Conservation (phyloP, 352 stramenopile genomes). For the Phytophthora cryptogea region DNA sequence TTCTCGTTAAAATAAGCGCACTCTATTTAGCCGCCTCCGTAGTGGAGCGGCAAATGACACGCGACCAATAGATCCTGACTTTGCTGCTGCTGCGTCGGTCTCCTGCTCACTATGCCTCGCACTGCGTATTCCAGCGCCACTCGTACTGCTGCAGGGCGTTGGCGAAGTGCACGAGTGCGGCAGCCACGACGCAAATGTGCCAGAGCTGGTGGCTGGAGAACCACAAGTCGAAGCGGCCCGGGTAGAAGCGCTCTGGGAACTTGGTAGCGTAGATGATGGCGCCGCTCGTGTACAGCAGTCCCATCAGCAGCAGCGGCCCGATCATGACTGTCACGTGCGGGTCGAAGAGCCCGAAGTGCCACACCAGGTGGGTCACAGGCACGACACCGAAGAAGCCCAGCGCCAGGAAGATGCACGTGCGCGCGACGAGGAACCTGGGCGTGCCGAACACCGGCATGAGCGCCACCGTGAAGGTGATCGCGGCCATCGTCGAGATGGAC, state of each 20-base stretch:
- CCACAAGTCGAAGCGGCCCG: conserved; percentile 83
- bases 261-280: conserved; percentile 86
- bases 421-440: conserved; percentile 70
- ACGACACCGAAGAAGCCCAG: conserved; percentile 85
- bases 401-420: conserved; percentile 78
- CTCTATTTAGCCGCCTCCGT: conserved; percentile 25
- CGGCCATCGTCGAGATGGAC: conserved; percentile 69
- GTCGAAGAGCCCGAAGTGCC: conserved; percentile 77
- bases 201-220: conserved; percentile 89
- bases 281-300: conserved; percentile 75
- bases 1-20: conserved; percentile 32
- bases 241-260: conserved; percentile 87
- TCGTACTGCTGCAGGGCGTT: conserved; percentile 87
- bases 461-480: conserved; percentile 70
- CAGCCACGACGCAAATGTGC: conserved; percentile 89
- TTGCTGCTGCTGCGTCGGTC: conserved; percentile 1
- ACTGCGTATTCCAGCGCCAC: conserved; percentile 86
- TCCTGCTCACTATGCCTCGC: conserved; percentile 51
- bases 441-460: conserved; percentile 76
- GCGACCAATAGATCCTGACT: conserved; percentile 27
- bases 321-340: conserved; percentile 88
- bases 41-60: conserved; percentile 8
- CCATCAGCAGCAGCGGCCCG: conserved; percentile 77
- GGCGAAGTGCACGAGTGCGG: conserved; percentile 83
- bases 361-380: conserved; percentile 77